A percentile compares a stretch with the other conserved stretches of the same genome.
phyloP scores from a whole-genome alignment of 257 asterid genomes.

The Rubia yunnanensis region DNA sequence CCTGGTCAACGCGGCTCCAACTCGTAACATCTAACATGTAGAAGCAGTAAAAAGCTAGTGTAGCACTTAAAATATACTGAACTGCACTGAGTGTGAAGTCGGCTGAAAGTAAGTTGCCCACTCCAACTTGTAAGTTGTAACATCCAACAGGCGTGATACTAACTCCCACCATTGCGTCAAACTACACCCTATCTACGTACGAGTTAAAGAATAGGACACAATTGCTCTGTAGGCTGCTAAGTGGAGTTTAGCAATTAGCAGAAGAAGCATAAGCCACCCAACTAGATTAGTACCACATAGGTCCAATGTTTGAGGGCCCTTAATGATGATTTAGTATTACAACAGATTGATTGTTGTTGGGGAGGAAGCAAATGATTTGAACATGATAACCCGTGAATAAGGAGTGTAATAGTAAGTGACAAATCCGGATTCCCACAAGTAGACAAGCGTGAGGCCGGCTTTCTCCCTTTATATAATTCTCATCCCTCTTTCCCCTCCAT shows the following conservation, averaged over 20 bases:
- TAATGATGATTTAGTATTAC: not conserved
- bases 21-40: too few species aligned
- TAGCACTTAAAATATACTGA: too few species aligned
- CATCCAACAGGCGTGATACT: too few species aligned
- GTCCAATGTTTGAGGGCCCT: not conserved
- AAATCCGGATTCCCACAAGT: constrained; percentile 47
- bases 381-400: constrained; percentile 56
- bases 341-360: not conserved
- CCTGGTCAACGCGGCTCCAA: too few species aligned
- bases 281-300: not conserved
- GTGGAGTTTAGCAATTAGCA: not conserved
- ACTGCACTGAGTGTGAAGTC: too few species aligned
- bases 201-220: not conserved
- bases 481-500: constrained; percentile 10
- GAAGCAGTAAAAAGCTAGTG: too few species aligned
- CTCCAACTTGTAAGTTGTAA: too few species aligned
- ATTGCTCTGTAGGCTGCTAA: not conserved
- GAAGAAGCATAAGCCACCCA: not conserved
- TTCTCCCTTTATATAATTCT: constrained; percentile 29
- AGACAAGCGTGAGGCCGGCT: constrained; percentile 72
- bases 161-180: not conserved
- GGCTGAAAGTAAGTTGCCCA: too few species aligned
- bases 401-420: constrained; percentile 34
- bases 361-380: constrained; percentile 38
- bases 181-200: not conserved